Evolutionary conservation across 1,139 yeast species (phyloP), one percentile per base, ranked within the genome.

Genomic region (Geotrichum candidum): DNA sequence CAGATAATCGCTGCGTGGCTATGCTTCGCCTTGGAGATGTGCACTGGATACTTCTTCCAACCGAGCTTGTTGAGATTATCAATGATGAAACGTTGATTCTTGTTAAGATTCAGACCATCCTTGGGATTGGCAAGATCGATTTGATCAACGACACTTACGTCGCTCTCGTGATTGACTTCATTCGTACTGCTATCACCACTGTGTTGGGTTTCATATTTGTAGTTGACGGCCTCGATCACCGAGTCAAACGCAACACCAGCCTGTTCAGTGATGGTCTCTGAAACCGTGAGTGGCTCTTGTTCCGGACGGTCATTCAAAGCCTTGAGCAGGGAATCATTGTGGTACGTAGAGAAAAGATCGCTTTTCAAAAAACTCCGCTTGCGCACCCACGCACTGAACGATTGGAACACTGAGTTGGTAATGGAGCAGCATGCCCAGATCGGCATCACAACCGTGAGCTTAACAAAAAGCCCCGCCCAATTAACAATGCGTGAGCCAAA

Each of bases 1-100:
- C 86, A 88, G 63, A 90, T 87, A 1, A 90, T 86, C 1, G 94
- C 96, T 1, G 96, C 90, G 70, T 90, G 96, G 0, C 95, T 81
- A 57, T 85, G 82, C 59, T 80, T 80, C 3, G 94, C 85, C 45
- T 81, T 76, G 54, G 87, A 80, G 60, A 90, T 86, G 64, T 87
- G 80, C 35, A 89, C 80, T 0, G 95, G 95, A 69, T 72, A 87
- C 71, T 88, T 90, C 45, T 77, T 73, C 96, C 96, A 90, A 2
- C 74, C 69, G 13, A 89, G 72, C 1, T 73, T 66, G 72, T 89
- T 88, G 70, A 90, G 78, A 64, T 80, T 79, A 31, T 75, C 75
- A 52, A 88, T 80, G 59, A 88, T 86, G 38, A 73, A 76, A 54
- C 74, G 67, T 71, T 90, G 95, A 25, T 64, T 55, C 3, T 61